Evolutionary conservation across 2,329 filamentous ascomycete species (phyloP).

Genomic region (Apiospora sp.): DNA sequence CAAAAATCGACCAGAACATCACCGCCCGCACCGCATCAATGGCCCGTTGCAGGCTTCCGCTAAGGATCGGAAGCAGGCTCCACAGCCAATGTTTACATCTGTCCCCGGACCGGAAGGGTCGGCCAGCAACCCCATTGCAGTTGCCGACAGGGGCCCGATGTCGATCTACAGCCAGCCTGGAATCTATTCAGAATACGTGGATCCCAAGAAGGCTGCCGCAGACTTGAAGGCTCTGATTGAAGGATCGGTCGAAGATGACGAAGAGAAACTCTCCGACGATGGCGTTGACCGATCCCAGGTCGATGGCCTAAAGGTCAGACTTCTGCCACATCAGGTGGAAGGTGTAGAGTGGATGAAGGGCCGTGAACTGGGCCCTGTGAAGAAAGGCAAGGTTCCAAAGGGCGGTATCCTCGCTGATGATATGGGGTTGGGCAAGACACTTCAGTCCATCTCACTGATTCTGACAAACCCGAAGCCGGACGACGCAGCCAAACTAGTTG

Average conservation of each 20-base stretch:
- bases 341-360: constrained; percentile 95
- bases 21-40: constrained; percentile 57
- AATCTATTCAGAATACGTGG: constrained; percentile 70
- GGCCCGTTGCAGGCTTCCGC: constrained; percentile 57
- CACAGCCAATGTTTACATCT: constrained; percentile 59
- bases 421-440: constrained; percentile 96
- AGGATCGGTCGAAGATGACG: constrained; percentile 79
- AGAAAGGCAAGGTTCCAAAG: constrained; percentile 82
- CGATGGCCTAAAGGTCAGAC: constrained; percentile 84
- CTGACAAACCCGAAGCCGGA: constrained; percentile 80
- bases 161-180: constrained; percentile 47
- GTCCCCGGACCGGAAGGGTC: constrained; percentile 39
- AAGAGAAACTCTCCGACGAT: constrained; percentile 55
- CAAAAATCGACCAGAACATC: constrained; percentile 64
- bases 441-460: constrained; percentile 91
- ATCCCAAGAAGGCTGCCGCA: constrained; percentile 74
- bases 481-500: constrained; percentile 55
- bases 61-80: constrained; percentile 55
- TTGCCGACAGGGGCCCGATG: constrained; percentile 36
- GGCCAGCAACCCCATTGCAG: constrained; percentile 41
- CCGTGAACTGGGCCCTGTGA: constrained; percentile 86
- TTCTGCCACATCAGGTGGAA: constrained; percentile 93
- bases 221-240: constrained; percentile 85
- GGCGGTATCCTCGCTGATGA: constrained; percentile 96
- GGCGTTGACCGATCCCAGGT: constrained; percentile 65